These are phyloP conservation scores for Boletellus ananas DNA, from an alignment of 768 basidiomycete species.

Conservation along the genomic window DNA sequence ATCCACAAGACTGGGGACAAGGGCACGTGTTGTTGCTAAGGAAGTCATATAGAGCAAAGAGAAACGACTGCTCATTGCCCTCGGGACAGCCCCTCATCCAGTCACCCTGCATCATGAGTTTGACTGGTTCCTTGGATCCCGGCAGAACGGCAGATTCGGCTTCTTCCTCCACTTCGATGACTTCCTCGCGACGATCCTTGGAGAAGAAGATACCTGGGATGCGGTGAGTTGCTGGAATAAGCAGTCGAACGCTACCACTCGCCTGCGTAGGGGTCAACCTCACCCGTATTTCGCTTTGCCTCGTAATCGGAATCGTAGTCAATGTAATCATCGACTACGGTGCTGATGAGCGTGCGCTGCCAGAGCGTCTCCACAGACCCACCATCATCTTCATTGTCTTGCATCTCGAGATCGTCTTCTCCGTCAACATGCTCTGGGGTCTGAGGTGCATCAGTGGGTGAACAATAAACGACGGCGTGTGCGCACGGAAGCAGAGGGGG, in stretches of 20 bases:
- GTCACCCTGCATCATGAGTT: slow-evolving; percentile 81
- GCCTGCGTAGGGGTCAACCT: slow-evolving; percentile 90
- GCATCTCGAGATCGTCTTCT: slow-evolving; percentile 45
- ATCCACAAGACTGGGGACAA: slow-evolving; percentile 78
- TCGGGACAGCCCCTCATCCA: slow-evolving; percentile 99
- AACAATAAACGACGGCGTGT: neutral
- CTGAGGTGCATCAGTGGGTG: slow-evolving; percentile 31
- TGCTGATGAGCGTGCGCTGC: slow-evolving; percentile 7
- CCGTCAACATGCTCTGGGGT: slow-evolving; percentile 57
- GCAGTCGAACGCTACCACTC: slow-evolving; percentile 13
- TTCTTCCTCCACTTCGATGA: slow-evolving; percentile 87
- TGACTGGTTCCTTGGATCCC: slow-evolving; percentile 44
- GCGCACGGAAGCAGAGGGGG: slow-evolving; percentile 25
- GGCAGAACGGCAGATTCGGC: slow-evolving; percentile 49
- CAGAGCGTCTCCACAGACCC: slow-evolving; percentile 4
- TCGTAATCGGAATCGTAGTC: slow-evolving; percentile 86
- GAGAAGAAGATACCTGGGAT: slow-evolving; percentile 85
- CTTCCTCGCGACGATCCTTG: slow-evolving; percentile 87
- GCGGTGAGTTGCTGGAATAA: slow-evolving; percentile 6
- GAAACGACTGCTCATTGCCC: slow-evolving; percentile 82
- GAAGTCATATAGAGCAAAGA: slow-evolving; percentile 81
- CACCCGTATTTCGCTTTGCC: slow-evolving; percentile 41
- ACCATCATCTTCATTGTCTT: slow-evolving; percentile 54
- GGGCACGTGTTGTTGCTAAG: slow-evolving; percentile 57
- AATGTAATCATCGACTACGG: slow-evolving; percentile 52